These are phyloP conservation scores for Pseudocohnilembus persalinus DNA, from an alignment of 169 alveolate genomes.

Conservation along the genomic window DNA sequence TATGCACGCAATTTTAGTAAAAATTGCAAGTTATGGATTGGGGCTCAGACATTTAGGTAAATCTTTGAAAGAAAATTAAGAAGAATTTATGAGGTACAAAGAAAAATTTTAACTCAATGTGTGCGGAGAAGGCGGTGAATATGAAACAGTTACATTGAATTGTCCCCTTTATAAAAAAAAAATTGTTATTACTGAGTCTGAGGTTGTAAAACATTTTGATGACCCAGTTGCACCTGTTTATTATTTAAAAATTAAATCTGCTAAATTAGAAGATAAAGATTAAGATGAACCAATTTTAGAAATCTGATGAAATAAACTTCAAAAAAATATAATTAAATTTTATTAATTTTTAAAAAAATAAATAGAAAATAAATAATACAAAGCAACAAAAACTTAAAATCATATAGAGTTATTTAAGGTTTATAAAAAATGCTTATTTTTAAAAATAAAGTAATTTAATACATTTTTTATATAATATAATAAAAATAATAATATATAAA, in stretches of 20 bases:
- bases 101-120: constrained; percentile 92
- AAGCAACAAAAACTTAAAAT: too few species aligned
- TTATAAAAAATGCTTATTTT: too few species aligned
- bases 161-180: constrained; percentile 84
- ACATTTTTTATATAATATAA: too few species aligned
- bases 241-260: constrained; percentile 51
- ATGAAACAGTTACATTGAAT: constrained; percentile 96
- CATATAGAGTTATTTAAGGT: too few species aligned
- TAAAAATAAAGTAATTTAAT: too few species aligned
- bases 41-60: constrained; percentile 89
- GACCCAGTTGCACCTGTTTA: constrained; percentile 70
- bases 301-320: neutral
- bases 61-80: constrained; percentile 63
- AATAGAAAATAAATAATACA: too few species aligned
- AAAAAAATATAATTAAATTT: too few species aligned
- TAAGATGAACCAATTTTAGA: constrained; percentile 1
- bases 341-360: neutral
- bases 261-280: constrained; percentile 58
- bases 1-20: constrained; percentile 89
- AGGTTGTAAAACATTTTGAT: constrained; percentile 55
- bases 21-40: constrained; percentile 89
- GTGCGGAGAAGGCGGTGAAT: constrained; percentile 99
- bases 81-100: constrained; percentile 54
- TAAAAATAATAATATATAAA: too few species aligned
- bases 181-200: constrained; percentile 50